Percentiles rank a stretch among this genome's conserved stretches.
Conservation (phyloP, 768 basidiomycete species). For the Suillus spraguei region DNA sequence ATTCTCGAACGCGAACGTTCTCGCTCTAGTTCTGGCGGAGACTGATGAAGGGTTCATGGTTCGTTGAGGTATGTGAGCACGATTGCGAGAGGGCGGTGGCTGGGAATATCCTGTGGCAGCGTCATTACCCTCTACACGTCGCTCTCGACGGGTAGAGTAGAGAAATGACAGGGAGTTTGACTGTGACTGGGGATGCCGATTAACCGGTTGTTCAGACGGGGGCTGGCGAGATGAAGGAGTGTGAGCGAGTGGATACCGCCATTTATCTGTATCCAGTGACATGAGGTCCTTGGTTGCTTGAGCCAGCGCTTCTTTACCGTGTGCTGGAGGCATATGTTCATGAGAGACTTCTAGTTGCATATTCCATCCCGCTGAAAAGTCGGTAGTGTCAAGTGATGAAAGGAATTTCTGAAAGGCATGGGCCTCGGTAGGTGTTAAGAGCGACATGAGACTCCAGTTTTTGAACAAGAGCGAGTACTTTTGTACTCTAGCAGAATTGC, state of each 20-base stretch:
- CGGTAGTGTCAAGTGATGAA: constrained; percentile 49
- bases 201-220: constrained; percentile 14
- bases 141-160: constrained; percentile 24
- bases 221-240: constrained; percentile 7
- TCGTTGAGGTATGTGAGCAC: constrained; percentile 19
- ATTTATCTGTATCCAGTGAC: constrained; percentile 57
- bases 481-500: background rate
- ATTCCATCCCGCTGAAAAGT: constrained; percentile 51
- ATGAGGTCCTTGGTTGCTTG: constrained; percentile 87
- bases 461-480: background rate
- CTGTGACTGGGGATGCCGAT: constrained; percentile 23
- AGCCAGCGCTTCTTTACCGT: constrained; percentile 64
- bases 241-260: constrained; percentile 32
- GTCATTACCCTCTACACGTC: constrained; percentile 16
- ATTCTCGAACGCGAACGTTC: constrained; percentile 17
- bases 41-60: constrained; percentile 15
- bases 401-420: constrained; percentile 73
- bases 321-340: constrained; percentile 52
- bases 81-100: constrained; percentile 16
- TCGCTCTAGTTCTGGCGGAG: constrained; percentile 14
- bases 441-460: constrained; percentile 44
- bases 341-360: constrained; percentile 37
- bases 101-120: background rate
- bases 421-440: constrained; percentile 68
- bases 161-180: constrained; percentile 18